Percentiles rank a stretch among this genome's conserved stretches.
Evolutionary conservation across 2,329 filamentous ascomycete genomes (phyloP).

Genomic region (Fusarium circinatum): DNA sequence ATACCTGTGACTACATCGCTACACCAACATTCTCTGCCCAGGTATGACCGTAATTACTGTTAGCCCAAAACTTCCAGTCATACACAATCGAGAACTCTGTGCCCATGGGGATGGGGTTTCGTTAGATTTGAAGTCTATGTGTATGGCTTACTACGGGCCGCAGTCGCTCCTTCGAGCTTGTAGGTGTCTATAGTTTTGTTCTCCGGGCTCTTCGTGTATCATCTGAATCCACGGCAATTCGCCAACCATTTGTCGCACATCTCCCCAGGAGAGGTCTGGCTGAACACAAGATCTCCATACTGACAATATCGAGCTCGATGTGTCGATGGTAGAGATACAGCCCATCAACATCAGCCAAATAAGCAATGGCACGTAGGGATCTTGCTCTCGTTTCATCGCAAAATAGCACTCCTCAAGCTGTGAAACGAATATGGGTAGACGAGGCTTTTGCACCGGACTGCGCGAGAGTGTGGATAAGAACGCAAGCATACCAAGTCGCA

Average conservation of each 20-base stretch:
- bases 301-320: fast-evolving
- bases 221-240: not conserved
- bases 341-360: constrained; percentile 5
- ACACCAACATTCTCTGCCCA: no score
- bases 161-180: not conserved
- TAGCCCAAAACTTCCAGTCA: no score
- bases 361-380: fast-evolving
- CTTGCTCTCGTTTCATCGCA: fast-evolving
- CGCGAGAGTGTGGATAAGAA: not conserved
- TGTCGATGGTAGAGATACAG: not conserved
- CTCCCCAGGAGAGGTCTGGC: fast-evolving
- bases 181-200: fast-evolving
- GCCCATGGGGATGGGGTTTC: no score
- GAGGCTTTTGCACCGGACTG: not conserved
- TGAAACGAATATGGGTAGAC: not conserved
- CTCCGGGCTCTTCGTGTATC: not conserved
- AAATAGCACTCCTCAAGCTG: not conserved
- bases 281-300: fast-evolving
- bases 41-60: no score
- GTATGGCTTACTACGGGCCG: no score
- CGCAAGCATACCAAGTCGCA: constrained; percentile 4
- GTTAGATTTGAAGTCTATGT: no score
- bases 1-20: no score
- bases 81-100: fast-evolving
- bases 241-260: fast-evolving